Evolutionary conservation across 345 rosid genomes (phyloP).

Genomic region (Noccaea caerulescens): DNA sequence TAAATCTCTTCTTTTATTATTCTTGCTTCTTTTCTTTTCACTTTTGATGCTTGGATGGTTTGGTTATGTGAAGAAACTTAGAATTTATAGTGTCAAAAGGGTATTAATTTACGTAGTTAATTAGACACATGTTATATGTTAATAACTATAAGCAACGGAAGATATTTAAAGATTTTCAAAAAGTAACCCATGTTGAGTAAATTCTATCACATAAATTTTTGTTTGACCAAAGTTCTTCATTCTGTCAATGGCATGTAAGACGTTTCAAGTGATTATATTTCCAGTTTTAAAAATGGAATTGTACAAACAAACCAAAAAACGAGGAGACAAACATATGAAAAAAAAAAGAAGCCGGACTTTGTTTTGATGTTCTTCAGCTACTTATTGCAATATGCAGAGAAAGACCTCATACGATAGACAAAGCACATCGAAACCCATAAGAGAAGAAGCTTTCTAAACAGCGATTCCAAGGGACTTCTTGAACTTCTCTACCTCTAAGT

Average conservation of each 20-base stretch:
- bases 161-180: no score
- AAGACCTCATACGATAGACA: constrained; percentile 41
- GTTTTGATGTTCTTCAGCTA: constrained; percentile 54
- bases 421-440: constrained; percentile 8
- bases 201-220: background rate
- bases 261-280: background rate
- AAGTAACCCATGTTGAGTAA: background rate
- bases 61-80: no score
- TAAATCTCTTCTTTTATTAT: no score
- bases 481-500: constrained; percentile 94
- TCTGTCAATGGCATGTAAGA: background rate
- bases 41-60: no score
- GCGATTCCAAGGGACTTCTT: constrained; percentile 75
- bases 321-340: constrained; percentile 11
- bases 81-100: no score
- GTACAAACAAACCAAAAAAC: constrained; percentile 33
- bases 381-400: constrained; percentile 60
- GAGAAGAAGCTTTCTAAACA: constrained; percentile 45
- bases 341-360: constrained; percentile 13
- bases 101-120: no score
- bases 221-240: constrained; percentile 11
- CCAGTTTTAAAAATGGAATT: constrained; percentile 17
- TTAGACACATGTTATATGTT: no score
- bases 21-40: no score
- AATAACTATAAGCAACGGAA: no score